Evolutionary conservation across 1,284 basidiomycete genomes (phyloP), one percentile per base, ranked within the genome.

Genomic region (Retiboletus fuscus): DNA sequence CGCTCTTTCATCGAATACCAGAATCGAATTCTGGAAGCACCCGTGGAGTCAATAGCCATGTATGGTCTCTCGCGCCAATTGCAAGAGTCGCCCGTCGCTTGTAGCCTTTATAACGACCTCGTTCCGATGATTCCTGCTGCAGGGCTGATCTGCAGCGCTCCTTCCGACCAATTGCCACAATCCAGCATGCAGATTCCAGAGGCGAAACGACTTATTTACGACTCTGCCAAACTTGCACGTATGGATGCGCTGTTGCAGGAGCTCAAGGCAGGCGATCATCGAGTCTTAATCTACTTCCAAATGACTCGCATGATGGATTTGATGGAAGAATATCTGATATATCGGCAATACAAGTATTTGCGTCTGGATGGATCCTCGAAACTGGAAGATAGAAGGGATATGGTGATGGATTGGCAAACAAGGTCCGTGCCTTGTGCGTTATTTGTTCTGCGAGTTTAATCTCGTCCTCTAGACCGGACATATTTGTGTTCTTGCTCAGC

Each of bases 281-380:
- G 97, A 63, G 96, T 98, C 30, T 85, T 99, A 76, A 90, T 99
- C 66, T 99, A 99, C 86, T 99, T 99, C 92, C 98, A 99, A 84
- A 99, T 99, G 98, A 99, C 98, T 34, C 91, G 93, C 74, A 99
- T 99, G 98, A 99, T 99, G 92, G 97, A 99, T 82, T 87, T 99
- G 71, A 97, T 99, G 92, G 98, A 99, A 82, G 98, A 99, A 82
- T 99, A 99, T 83, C 87, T 99, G 69, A 96, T 98, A 76, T 98
- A 95, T 85, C 91, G 97, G 12, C 97, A 99, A 83, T 97, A 98
- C 89, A 98, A 98, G 84, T 99, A 99, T 82, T 85, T 99, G 43
- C 91, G 98, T 53, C 86, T 99, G 61, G 98, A 99, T 83, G 98
- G 98, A 63, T 94, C 94, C 2, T 97, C 96, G 39, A 96, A 98